phyloP scores from a whole-genome alignment of 352 stramenopile species.

The Globisporangium camurandrum region DNA sequence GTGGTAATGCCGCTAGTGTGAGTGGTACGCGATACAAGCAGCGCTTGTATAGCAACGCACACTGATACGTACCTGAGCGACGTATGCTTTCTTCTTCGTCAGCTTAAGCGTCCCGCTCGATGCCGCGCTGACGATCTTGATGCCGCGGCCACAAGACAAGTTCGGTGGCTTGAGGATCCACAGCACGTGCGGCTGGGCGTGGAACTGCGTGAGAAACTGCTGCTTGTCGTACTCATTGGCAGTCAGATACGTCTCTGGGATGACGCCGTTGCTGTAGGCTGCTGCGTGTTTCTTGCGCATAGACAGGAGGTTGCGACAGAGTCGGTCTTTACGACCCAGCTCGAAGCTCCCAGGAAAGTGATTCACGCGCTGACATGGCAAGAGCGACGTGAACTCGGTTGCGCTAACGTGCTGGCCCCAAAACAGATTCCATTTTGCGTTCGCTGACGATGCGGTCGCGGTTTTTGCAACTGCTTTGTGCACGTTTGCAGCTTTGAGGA shows the following conservation, averaged over 20 bases:
- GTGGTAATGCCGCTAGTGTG: slow-evolving; percentile 7
- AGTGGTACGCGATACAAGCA: too few species aligned
- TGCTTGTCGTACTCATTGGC: slow-evolving; percentile 60
- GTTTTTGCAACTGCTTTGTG: slow-evolving; percentile 1
- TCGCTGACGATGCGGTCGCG: background rate
- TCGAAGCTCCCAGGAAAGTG: slow-evolving; percentile 77
- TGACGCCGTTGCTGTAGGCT: slow-evolving; percentile 40
- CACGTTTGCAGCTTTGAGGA: slow-evolving; percentile 30
- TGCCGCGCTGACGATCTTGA: slow-evolving; percentile 54
- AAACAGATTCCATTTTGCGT: slow-evolving; percentile 54
- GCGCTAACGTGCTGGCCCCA: slow-evolving; percentile 65
- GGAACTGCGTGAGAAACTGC: slow-evolving; percentile 47
- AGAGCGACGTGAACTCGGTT: slow-evolving; percentile 26
- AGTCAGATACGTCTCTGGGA: slow-evolving; percentile 71
- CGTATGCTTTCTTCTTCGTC: slow-evolving; percentile 65
- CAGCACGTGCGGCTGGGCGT: slow-evolving; percentile 32
- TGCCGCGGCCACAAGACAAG: slow-evolving; percentile 65
- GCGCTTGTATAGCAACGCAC: background rate
- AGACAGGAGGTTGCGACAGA: slow-evolving; percentile 53
- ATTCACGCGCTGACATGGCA: slow-evolving; percentile 57
- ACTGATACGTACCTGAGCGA: slow-evolving; percentile 35
- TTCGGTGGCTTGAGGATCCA: slow-evolving; percentile 82
- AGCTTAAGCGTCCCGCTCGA: slow-evolving; percentile 35
- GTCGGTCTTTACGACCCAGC: slow-evolving; percentile 61
- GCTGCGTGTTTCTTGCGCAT: slow-evolving; percentile 51